These are phyloP conservation scores for Piper betle DNA, from an alignment of 164 flowering plant species.

Conservation along the genomic window DNA sequence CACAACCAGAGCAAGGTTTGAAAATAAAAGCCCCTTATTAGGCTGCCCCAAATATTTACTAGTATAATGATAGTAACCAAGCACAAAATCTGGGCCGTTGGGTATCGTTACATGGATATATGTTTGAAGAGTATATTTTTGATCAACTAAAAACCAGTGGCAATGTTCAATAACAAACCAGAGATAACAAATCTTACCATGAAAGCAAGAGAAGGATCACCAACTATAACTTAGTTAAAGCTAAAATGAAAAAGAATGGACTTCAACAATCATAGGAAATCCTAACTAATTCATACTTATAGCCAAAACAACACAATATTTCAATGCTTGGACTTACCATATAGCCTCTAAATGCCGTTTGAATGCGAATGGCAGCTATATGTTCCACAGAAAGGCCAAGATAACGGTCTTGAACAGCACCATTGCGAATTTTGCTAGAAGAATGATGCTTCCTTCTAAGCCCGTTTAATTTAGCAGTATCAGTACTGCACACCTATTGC, in stretches of 20 bases:
- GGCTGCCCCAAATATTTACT: neutral
- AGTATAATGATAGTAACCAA: too few species aligned
- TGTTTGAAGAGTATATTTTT: too few species aligned
- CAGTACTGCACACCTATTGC: conserved; percentile 29
- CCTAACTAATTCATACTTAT: neutral
- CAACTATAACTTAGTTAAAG: neutral
- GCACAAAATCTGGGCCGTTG: too few species aligned
- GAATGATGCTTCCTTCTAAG: conserved; percentile 22
- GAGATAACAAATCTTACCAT: neutral
- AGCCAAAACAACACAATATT: neutral
- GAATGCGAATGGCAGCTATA: conserved; percentile 72
- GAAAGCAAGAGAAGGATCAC: neutral
- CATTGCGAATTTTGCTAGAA: conserved; percentile 16
- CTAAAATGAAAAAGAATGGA: neutral
- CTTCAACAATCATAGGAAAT: neutral
- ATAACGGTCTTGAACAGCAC: conserved; percentile 13
- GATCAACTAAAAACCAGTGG: neutral
- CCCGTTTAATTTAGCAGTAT: conserved; percentile 31
- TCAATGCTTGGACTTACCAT: conserved; percentile 24
- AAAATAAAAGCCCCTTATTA: neutral
- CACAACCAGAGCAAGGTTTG: neutral
- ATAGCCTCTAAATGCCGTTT: conserved; percentile 65
- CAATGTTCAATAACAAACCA: neutral
- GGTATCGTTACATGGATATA: too few species aligned
- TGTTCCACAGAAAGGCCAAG: conserved; percentile 39